phyloP scores from a whole-genome alignment of 805 yeast species.

The Ogataea philodendri region DNA sequence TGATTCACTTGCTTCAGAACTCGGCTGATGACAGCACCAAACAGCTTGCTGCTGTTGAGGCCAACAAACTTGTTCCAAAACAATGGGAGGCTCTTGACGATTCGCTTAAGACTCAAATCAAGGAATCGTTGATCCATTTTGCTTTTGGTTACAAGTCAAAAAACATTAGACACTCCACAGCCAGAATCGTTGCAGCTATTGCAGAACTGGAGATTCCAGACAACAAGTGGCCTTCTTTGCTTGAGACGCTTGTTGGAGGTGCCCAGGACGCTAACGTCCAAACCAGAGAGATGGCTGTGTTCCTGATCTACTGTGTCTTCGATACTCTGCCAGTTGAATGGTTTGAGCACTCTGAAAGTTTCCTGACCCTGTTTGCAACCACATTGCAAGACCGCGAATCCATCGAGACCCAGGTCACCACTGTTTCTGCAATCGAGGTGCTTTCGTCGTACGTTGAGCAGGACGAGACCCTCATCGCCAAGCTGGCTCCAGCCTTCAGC shows the following conservation, averaged over 20 bases:
- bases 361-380: conserved; percentile 65
- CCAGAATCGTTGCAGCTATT: conserved; percentile 86
- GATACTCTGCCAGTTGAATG: conserved; percentile 66
- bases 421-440: conserved; percentile 76
- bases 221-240: conserved; percentile 71
- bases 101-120: conserved; percentile 55
- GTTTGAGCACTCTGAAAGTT: conserved; percentile 56
- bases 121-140: conserved; percentile 62
- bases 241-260: conserved; percentile 67
- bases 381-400: conserved; percentile 65
- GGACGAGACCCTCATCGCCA: conserved; percentile 43
- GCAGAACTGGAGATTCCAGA: conserved; percentile 69
- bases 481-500: conserved; percentile 50
- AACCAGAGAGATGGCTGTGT: conserved; percentile 80
- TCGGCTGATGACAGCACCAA: conserved; percentile 69
- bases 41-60: conserved; percentile 95
- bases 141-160: conserved; percentile 63
- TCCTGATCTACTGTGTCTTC: conserved; percentile 70
- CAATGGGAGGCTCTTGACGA: conserved; percentile 64
- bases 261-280: conserved; percentile 50
- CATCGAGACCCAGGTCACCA: conserved; percentile 72
- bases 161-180: conserved; percentile 80
- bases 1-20: conserved; percentile 75
- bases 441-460: conserved; percentile 69
- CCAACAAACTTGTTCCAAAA: conserved; percentile 72